Base-by-base conservation (phyloP, 2,329 filamentous ascomycete genomes). In the Fusarium staphyleae region DNA sequence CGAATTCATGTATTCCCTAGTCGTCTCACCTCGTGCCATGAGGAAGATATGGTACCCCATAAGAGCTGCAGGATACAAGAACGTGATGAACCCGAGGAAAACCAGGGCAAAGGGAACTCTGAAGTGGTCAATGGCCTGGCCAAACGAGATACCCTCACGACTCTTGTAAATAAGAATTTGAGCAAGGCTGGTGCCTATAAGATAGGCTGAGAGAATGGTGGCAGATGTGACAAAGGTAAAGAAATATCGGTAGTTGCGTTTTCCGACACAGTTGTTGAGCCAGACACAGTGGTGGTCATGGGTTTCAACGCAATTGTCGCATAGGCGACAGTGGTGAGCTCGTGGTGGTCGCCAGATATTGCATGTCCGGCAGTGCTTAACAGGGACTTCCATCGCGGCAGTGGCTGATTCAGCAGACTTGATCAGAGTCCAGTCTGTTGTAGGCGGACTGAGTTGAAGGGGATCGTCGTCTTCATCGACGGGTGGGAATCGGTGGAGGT, bases 211-310 rank as follows among this genome's bases (percentile, higher is more conserved):
- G 14, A 97, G 81, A 28, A 97, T 63, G 0, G 91, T 91, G n/a
- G 85, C 86, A 12, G 88, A 86, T 47, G 85, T 86, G 61, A 99
- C 87, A 74, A 97, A 99, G 10, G 89, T 84, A 72, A 98, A 97
- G 75, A 99, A 99, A 74, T 93, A 98, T 60, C 95, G 91, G 76
- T 99, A 99, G 76, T 99, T 99, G 67, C 95, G 90, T 62, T 93
- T 88, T 35, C 95, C 95, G 42, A 99, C 89, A 63, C 95, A 99
- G 73, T 99, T 99, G 77, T 99, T 99, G 60, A 99, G 84, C 95
- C 95, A 99, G 13, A 98, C 93, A 69, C 95, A 99, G 75, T 99
- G 95, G 70, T 99, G 95, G 69, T 99, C 95, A 64, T 97, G 91
- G 0, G 92, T 96, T 74, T 99, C 95, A 55, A 99, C 85, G 72